Conservation (phyloP, 148 eudicot species). For the Amaranthus hypochondriacus region DNA sequence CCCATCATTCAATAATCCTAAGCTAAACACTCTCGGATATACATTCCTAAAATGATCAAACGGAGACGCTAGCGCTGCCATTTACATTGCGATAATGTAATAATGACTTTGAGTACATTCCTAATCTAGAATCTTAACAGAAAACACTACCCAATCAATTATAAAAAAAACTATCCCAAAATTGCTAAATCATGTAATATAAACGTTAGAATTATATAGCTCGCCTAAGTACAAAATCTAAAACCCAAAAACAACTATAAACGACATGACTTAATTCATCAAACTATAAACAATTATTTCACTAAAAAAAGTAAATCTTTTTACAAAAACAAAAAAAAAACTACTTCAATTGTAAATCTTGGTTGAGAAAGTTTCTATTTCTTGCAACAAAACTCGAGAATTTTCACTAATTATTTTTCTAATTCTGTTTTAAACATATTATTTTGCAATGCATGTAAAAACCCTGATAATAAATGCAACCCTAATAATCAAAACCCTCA, state of each 20-base stretch:
- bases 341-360: too few species aligned
- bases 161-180: background rate
- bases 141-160: too few species aligned
- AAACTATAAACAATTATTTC: background rate
- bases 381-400: background rate
- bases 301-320: background rate
- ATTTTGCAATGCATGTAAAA: constrained; percentile 25
- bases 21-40: background rate
- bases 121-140: background rate
- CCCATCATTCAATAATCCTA: background rate
- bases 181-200: background rate
- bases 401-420: background rate
- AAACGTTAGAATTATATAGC: background rate
- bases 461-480: constrained; percentile 17
- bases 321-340: background rate
- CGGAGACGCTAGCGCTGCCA: background rate
- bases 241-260: constrained; percentile 5
- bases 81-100: too few species aligned
- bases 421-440: background rate
- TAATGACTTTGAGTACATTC: background rate
- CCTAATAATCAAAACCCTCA: constrained; percentile 4
- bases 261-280: background rate
- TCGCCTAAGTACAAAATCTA: background rate
- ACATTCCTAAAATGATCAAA: background rate
- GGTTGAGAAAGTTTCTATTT: too few species aligned